Base-by-base conservation (phyloP, 1,284 basidiomycete species). In the Pseudozyma thailandica region DNA sequence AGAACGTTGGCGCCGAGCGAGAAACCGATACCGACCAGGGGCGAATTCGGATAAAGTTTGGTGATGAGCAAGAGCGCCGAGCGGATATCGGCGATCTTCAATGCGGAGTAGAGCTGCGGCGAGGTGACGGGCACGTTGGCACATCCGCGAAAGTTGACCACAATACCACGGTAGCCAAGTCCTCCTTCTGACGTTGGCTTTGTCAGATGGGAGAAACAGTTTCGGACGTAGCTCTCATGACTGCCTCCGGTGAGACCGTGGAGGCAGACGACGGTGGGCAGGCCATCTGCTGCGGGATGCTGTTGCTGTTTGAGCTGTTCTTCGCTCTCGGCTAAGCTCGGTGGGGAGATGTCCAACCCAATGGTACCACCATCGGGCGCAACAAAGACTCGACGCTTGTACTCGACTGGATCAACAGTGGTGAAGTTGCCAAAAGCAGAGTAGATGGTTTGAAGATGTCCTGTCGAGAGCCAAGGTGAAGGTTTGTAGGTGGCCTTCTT, bases 1-100 rank as follows among this genome's bases (percentile, higher is more conserved):
- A 98, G 85, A 39, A 98, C 90, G 78, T 93, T 92, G 35, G 94
- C 92, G 49, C 95, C 96, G 44, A 99, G 88, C 3, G 93, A 96
- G 85, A 97, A 98, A 6, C 93, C 93, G 26, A 96, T 85, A 12
- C 92, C 95, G 30, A 94, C 85, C 37, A 98, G 85, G 7, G 90
- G 91, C 0, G 94, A 92, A 21, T 87, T 84, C 2, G 96, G 94
- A 77, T 90, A 94, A 59, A 85, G 84, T 59, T 88, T 84, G 6
- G 89, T 86, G 50, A 98, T 88, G 84, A 91, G 91, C 79, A 91
- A 87, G 42, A 94, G 83, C 1, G 92, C 91, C 53, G 89, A 89
- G 43, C 92, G 89, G 31, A 94, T 85, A 84, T 98, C 94, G 68
- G 92, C 89, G 12, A 93, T 94, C 72, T 92, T 85, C 52, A 78